These are phyloP conservation scores for Mycoemilia scoparia DNA, from an alignment of 192 early-diverging fungal species.

Conservation along the genomic window DNA sequence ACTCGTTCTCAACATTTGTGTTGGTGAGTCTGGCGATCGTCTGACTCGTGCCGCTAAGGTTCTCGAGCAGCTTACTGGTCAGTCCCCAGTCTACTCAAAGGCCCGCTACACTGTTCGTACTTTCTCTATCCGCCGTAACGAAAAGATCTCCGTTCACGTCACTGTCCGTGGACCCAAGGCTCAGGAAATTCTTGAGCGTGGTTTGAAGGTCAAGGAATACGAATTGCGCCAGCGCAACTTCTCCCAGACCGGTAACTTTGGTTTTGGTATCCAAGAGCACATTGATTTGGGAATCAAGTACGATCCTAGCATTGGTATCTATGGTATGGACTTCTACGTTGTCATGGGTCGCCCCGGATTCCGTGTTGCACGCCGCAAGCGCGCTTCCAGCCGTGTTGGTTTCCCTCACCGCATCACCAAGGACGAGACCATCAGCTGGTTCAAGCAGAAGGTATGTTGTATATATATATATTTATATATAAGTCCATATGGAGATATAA, in stretches of 20 bases:
- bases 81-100: conserved; percentile 98
- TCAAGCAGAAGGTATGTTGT: conserved; percentile 65
- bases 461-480: conserved; percentile 5
- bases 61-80: conserved; percentile 98
- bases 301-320: conserved; percentile 96
- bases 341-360: conserved; percentile 95
- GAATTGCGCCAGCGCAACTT: conserved; percentile 92
- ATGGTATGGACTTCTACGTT: conserved; percentile 98
- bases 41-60: conserved; percentile 99
- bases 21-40: conserved; percentile 98
- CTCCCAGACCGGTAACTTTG: conserved; percentile 96
- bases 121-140: conserved; percentile 99
- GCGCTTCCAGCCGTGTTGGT: conserved; percentile 66
- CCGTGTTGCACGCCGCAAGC: conserved; percentile 90
- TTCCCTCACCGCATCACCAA: conserved; percentile 79
- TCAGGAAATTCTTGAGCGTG: conserved; percentile 97
- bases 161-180: conserved; percentile 92
- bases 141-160: conserved; percentile 98
- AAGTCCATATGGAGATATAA: conserved; percentile 1
- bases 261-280: conserved; percentile 99
- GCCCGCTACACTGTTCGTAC: conserved; percentile 99
- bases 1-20: conserved; percentile 99
- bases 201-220: conserved; percentile 99
- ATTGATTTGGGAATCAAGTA: conserved; percentile 99
- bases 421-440: conserved; percentile 95